Base-by-base conservation (phyloP, 202 grass and related monocot species). In the Panicum hallii region DNA sequence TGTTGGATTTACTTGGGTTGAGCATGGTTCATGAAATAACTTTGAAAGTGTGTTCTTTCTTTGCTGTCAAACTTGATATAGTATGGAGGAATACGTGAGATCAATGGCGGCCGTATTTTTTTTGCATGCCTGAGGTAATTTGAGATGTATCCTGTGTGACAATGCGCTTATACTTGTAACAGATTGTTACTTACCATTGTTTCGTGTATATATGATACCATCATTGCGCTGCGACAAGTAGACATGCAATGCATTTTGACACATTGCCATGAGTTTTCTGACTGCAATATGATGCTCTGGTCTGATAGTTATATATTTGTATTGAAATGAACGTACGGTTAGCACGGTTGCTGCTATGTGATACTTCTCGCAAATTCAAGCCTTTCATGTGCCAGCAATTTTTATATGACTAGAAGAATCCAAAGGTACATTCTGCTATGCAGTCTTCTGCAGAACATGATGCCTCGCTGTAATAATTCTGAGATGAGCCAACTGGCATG, bases 1-100 rank as follows among this genome's bases (percentile, higher is more conserved):
- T 87, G 78, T 75, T 49, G 89, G 87, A 23, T 87, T 44, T 77
- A 87, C 89, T 55, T 75, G 86, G 86, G 84, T 89, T 44, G 86
- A 89, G 62, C 73, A 75, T 55, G 36, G 80, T 46, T 74, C 80
- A 47, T 84, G 62, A 87, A 79, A 75, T 17, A 71, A 63, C 6
- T 17, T 16, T 74, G 45, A 0, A 72, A 72, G 23, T 8, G 5
- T 40, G 17, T 16, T 61, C 48, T 22, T 67, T 71, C 62, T 80
- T 17, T 68, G 23, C 6, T 0, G 17, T 70, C 15, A 40, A 43
- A 20, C 26, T 72, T 68, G 34, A 56, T 48, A 52, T 49, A 4
- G 0, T 28, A 17, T 2, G 10, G 22, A 4, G 30, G 61, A 61
- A 80, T 40, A 89, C 57, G 32, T 75, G 87, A 83, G 38, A 11